phyloP scores from a whole-genome alignment of 2,329 filamentous ascomycete species.

The Stemphylium lycopersici region DNA sequence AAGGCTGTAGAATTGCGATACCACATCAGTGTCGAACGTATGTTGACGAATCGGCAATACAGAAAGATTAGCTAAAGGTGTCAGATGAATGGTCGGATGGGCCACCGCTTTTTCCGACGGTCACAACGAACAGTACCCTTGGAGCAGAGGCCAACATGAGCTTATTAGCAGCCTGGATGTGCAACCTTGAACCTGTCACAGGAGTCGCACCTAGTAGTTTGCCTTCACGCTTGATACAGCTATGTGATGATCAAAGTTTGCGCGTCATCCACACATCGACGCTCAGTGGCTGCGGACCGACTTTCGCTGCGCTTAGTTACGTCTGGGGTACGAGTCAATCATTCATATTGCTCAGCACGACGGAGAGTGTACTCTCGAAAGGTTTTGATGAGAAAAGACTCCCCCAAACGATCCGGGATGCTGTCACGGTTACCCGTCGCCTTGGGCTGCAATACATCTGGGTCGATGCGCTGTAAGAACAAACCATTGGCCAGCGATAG shows the following conservation, averaged over 20 bases:
- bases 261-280: not conserved
- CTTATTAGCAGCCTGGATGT: not conserved
- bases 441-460: constrained; percentile 15
- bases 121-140: not conserved
- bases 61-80: not conserved
- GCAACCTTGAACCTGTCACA: not conserved
- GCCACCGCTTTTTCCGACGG: not conserved
- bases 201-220: not conserved
- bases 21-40: not conserved
- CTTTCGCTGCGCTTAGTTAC: constrained; percentile 14
- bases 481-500: not conserved
- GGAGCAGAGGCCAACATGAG: not conserved
- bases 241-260: not conserved
- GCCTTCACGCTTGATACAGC: not conserved
- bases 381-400: constrained; percentile 4
- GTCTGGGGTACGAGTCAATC: constrained; percentile 10
- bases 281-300: not conserved
- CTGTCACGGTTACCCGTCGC: constrained; percentile 10
- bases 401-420: constrained; percentile 17
- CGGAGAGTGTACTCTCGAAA: not conserved
- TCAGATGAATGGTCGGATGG: not conserved
- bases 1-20: not conserved
- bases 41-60: not conserved
- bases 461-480: constrained; percentile 18
- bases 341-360: constrained; percentile 3